phyloP scores from a whole-genome alignment of 768 basidiomycete genomes.

The Favolaschia claudopus region DNA sequence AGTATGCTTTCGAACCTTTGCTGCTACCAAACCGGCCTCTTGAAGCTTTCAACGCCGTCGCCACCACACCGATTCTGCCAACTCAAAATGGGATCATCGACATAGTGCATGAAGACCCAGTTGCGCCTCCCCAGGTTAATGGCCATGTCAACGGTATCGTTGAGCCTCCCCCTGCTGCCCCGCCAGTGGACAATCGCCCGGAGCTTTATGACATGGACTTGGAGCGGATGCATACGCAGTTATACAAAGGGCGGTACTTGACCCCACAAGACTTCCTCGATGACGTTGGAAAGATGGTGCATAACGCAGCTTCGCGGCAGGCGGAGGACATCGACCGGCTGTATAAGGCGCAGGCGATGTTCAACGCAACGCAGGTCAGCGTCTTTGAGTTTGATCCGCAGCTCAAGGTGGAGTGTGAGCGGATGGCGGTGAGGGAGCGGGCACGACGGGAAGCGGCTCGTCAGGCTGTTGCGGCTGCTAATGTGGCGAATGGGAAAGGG shows the following conservation, averaged over 20 bases:
- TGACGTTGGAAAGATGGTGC: constrained; percentile 81
- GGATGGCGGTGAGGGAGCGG: constrained; percentile 82
- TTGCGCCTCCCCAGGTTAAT: constrained; percentile 39
- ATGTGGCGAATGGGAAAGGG: constrained; percentile 57
- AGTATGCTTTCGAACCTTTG: constrained; percentile 65
- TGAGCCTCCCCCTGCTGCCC: constrained; percentile 38
- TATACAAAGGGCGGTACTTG: constrained; percentile 87
- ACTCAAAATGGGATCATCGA: constrained; percentile 53
- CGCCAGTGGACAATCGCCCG: constrained; percentile 48
- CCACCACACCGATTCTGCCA: constrained; percentile 46
- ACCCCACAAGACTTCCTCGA: constrained; percentile 89
- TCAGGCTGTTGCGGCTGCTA: constrained; percentile 67
- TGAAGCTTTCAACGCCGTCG: constrained; percentile 44
- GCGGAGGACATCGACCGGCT: constrained; percentile 77
- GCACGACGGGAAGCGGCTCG: constrained; percentile 64
- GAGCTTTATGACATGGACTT: constrained; percentile 87
- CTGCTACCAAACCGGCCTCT: too few relatives aligned
- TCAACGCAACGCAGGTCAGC: constrained; percentile 84
- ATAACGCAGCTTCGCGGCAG: constrained; percentile 68
- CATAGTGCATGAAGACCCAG: constrained; percentile 47
- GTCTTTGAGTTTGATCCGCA: constrained; percentile 85
- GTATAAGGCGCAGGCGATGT: constrained; percentile 88
- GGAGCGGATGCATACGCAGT: constrained; percentile 85
- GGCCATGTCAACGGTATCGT: constrained; percentile 50
- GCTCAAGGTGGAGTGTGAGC: constrained; percentile 83